phyloP scores from a whole-genome alignment of 192 early-diverging fungal genomes.

The Chytriomyces confervae region DNA sequence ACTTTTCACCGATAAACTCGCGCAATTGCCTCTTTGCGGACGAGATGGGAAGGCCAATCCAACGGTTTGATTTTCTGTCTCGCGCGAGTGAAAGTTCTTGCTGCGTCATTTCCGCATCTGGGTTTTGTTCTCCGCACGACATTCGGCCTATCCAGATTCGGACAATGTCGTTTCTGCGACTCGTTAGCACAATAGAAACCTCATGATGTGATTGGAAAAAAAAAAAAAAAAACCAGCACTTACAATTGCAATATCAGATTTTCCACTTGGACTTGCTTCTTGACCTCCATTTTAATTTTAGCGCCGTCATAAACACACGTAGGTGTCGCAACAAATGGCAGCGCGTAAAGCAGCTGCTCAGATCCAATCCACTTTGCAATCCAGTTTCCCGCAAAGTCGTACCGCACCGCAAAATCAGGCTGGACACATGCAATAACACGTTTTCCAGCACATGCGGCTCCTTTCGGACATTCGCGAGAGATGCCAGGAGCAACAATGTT shows the following conservation, averaged over 20 bases:
- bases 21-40: slow-evolving; percentile 48
- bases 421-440: slow-evolving; percentile 43
- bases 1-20: slow-evolving; percentile 41
- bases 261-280: slow-evolving; percentile 28
- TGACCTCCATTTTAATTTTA: slow-evolving; percentile 39
- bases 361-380: background rate
- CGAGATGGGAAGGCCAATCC: slow-evolving; percentile 49
- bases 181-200: background rate
- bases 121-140: slow-evolving; percentile 25
- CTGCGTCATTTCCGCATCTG: slow-evolving; percentile 13
- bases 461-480: slow-evolving; percentile 47
- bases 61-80: background rate
- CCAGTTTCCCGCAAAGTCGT: background rate
- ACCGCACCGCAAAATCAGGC: slow-evolving; percentile 38
- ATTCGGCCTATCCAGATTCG: slow-evolving; percentile 28
- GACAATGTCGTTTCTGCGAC: slow-evolving; percentile 30
- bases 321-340: slow-evolving; percentile 14
- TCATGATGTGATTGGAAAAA: background rate
- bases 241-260: slow-evolving; percentile 30
- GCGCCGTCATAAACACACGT: slow-evolving; percentile 43
- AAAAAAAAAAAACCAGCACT: background rate
- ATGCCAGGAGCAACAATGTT: slow-evolving; percentile 31
- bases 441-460: slow-evolving; percentile 47
- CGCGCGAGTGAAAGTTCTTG: slow-evolving; percentile 14
- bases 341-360: background rate